These are phyloP conservation scores for Mentha longifolia DNA, from an alignment of 257 asterid genomes.

Conservation along the genomic window DNA sequence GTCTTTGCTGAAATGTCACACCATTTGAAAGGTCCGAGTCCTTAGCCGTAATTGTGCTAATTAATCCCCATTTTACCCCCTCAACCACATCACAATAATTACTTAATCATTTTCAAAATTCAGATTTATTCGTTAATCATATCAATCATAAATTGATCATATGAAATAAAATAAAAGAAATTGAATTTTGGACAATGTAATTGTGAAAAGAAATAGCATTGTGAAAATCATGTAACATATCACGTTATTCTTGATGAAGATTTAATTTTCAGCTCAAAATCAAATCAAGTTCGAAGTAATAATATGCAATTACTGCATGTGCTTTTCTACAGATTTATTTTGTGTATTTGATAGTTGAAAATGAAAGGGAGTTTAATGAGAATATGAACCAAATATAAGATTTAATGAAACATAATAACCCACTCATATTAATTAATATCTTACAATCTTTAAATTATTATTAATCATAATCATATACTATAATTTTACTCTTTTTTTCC, in stretches of 20 bases:
- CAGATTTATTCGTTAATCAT: neutral
- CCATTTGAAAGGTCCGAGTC: constrained; percentile 46
- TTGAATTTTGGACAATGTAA: neutral
- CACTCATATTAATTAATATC: neutral
- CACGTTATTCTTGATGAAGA: neutral
- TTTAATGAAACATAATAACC: neutral
- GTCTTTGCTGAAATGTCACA: constrained; percentile 31
- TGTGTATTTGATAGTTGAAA: neutral
- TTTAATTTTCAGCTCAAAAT: neutral
- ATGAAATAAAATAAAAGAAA: no score
- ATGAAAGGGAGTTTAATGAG: neutral
- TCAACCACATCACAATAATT: no score
- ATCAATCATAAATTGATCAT: no score
- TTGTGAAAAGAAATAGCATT: neutral
- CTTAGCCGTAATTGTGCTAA: constrained; percentile 43
- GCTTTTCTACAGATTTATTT: neutral
- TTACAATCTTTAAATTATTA: no score
- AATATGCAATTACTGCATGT: no score
- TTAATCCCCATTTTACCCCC: constrained; percentile 37
- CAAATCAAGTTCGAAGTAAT: neutral
- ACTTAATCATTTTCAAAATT: no score
- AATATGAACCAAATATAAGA: neutral
- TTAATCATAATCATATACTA: no score
- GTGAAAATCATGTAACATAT: neutral
- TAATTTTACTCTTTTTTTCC: no score